Evolutionary conservation across 2,329 filamentous ascomycete genomes (phyloP).

Genomic region (Aspergillus jensenii): DNA sequence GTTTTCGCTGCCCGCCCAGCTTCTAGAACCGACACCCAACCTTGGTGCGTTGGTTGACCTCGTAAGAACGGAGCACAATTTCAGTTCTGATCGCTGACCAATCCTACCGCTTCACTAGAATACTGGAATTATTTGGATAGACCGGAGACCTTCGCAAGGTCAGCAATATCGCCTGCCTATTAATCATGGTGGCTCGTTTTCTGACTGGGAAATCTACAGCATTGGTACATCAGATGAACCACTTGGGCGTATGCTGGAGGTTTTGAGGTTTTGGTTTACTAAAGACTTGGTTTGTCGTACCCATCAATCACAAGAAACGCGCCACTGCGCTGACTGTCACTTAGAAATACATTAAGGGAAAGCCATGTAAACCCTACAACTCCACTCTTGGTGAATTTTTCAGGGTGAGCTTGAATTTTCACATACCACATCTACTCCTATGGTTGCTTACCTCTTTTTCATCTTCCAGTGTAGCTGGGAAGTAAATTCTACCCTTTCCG

Average conservation of each 20-base stretch:
- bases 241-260: slow-evolving; percentile 90
- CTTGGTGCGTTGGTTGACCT: slow-evolving; percentile 53
- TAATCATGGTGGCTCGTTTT: slow-evolving; percentile 19
- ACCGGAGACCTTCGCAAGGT: slow-evolving; percentile 81
- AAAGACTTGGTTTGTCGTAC: slow-evolving; percentile 71
- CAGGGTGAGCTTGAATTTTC: slow-evolving; percentile 58
- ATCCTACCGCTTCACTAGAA: slow-evolving; percentile 52
- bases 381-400: slow-evolving; percentile 97
- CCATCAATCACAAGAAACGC: neutral
- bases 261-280: slow-evolving; percentile 96
- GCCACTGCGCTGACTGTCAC: slow-evolving; percentile 18
- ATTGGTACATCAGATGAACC: slow-evolving; percentile 88
- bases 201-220: slow-evolving; percentile 47
- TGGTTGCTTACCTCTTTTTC: neutral
- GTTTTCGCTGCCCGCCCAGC: slow-evolving; percentile 92
- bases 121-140: slow-evolving; percentile 99
- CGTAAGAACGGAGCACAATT: neutral
- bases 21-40: slow-evolving; percentile 94
- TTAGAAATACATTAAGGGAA: slow-evolving; percentile 95
- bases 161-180: slow-evolving; percentile 27
- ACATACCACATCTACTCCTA: neutral
- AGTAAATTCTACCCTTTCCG: slow-evolving; percentile 73
- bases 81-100: slow-evolving; percentile 15
- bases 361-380: slow-evolving; percentile 98
- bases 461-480: slow-evolving; percentile 83